phyloP scores from a whole-genome alignment of 768 basidiomycete species.

The Auriculariales sp. region DNA sequence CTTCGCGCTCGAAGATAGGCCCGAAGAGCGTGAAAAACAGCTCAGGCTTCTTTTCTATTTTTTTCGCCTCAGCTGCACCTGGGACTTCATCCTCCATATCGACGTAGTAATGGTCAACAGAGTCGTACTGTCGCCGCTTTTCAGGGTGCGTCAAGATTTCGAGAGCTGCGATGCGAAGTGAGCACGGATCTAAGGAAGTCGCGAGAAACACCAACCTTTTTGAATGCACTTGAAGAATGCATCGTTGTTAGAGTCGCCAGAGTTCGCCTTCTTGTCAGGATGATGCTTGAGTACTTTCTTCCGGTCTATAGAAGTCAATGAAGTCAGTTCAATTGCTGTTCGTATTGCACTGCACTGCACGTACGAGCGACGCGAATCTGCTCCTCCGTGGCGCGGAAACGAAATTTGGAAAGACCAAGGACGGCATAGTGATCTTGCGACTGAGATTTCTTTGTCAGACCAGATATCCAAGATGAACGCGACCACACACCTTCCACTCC shows the following conservation, averaged over 20 bases:
- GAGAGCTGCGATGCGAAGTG: constrained; percentile 38
- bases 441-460: constrained; percentile 21
- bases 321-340: not conserved
- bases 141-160: constrained; percentile 82
- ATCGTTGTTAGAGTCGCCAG: constrained; percentile 85
- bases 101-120: constrained; percentile 70
- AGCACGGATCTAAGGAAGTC: not conserved
- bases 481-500: constrained; percentile 77
- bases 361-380: constrained; percentile 95
- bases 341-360: constrained; percentile 20
- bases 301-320: constrained; percentile 46
- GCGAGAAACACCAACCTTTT: constrained; percentile 34
- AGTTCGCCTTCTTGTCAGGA: constrained; percentile 86
- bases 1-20: constrained; percentile 81
- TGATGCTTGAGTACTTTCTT: constrained; percentile 99
- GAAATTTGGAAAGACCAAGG: constrained; percentile 80
- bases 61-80: constrained; percentile 42
- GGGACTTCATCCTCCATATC: constrained; percentile 59
- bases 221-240: constrained; percentile 99
- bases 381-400: constrained; percentile 72
- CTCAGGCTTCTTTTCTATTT: constrained; percentile 26
- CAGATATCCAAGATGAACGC: constrained; percentile 1
- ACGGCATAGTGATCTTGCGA: constrained; percentile 99
- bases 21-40: constrained; percentile 59
- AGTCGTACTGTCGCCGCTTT: constrained; percentile 89